Conservation (phyloP, 768 basidiomycete genomes). For the Leucocoprinus sp. region DNA sequence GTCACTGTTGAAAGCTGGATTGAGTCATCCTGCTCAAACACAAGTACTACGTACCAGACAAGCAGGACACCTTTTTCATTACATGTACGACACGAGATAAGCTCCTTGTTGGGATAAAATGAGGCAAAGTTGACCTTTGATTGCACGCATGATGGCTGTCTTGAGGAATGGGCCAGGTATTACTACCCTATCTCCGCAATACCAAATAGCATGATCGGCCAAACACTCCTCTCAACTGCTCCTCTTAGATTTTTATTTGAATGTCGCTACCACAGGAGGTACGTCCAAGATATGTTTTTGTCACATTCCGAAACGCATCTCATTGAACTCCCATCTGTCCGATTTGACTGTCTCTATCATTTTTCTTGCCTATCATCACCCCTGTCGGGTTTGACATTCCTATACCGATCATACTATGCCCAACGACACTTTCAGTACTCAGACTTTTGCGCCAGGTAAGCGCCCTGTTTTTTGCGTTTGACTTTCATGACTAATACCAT, state of each 20-base stretch:
- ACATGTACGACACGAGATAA: background rate
- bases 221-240: background rate
- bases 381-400: background rate
- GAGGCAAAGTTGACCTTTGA: conserved; percentile 39
- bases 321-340: conserved; percentile 4
- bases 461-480: background rate
- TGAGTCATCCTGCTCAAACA: background rate
- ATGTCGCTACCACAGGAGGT: conserved; percentile 4
- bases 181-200: background rate
- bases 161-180: conserved; percentile 1
- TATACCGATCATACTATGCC: conserved; percentile 5
- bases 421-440: background rate
- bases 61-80: conserved; percentile 48
- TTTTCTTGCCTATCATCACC: background rate
- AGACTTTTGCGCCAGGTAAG: background rate
- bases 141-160: conserved; percentile 43
- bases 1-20: conserved; percentile 40
- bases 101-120: background rate
- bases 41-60: conserved; percentile 42
- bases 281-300: no score
- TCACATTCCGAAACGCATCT: no score
- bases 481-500: background rate
- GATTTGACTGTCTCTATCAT: background rate
- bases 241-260: conserved; percentile 1
- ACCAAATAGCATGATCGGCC: conserved; percentile 12